Percentiles rank a stretch among this genome's conserved stretches.
These are phyloP conservation scores for Triangularia setosa DNA, from an alignment of 2,329 filamentous ascomycete species.

Conservation along the genomic window DNA sequence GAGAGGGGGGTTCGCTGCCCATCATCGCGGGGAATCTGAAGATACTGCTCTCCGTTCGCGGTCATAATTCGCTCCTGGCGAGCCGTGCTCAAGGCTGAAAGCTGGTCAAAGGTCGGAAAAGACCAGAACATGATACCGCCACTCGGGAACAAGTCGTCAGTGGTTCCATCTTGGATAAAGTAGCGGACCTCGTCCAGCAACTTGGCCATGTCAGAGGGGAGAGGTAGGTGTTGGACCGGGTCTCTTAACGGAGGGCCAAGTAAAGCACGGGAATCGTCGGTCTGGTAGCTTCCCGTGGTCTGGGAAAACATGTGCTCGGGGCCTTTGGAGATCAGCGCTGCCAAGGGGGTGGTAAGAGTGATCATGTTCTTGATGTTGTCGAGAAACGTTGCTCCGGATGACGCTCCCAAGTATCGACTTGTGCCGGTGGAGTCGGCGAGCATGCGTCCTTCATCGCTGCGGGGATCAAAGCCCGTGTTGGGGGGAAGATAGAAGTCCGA, in stretches of 20 bases:
- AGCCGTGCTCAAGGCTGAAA: not conserved
- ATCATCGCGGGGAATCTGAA: not conserved
- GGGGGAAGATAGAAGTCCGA: not conserved
- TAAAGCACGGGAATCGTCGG: slow-evolving; percentile 43
- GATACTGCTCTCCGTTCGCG: not conserved
- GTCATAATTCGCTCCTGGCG: not conserved
- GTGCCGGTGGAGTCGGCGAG: slow-evolving; percentile 43
- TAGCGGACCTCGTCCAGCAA: slow-evolving; percentile 40
- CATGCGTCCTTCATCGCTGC: slow-evolving; percentile 37
- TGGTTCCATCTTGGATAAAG: slow-evolving; percentile 44
- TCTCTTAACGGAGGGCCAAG: slow-evolving; percentile 34
- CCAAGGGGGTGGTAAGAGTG: slow-evolving; percentile 27
- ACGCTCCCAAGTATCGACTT: slow-evolving; percentile 45
- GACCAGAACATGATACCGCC: slow-evolving; percentile 50
- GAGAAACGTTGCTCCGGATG: slow-evolving; percentile 47
- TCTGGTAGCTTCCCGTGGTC: slow-evolving; percentile 44
- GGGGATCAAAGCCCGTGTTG: not conserved
- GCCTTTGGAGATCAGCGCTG: slow-evolving; percentile 5
- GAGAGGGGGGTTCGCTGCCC: slow-evolving; percentile 3
- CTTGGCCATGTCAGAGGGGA: slow-evolving; percentile 36
- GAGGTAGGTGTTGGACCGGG: slow-evolving; percentile 30
- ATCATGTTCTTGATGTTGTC: slow-evolving; percentile 48
- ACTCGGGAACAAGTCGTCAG: slow-evolving; percentile 33
- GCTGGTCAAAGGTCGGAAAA: slow-evolving; percentile 27
- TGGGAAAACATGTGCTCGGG: slow-evolving; percentile 34